Conservation (phyloP, 2,329 filamentous ascomycete genomes). For the Claviceps paspali region DNA sequence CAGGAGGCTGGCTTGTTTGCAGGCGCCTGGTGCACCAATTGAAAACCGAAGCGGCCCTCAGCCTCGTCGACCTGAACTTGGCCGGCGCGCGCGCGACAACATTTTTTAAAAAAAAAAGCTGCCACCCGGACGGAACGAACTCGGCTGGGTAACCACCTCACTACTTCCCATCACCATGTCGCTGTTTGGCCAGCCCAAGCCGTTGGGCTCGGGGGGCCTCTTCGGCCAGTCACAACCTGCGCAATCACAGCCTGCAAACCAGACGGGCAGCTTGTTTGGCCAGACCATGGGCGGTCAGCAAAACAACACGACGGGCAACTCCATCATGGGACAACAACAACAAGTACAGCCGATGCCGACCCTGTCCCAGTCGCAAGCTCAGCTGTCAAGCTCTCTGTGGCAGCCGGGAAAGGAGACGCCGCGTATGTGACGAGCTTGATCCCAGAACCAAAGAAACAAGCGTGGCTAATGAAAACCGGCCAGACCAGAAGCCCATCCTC, state of each 20-base stretch:
- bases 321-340: conserved; percentile 19
- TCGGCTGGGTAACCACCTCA: too few relatives aligned
- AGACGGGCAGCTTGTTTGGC: conserved; percentile 15
- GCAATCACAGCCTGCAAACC: conserved; percentile 15
- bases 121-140: not conserved
- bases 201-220: conserved; percentile 16
- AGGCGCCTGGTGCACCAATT: not conserved
- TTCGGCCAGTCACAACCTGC: conserved; percentile 24
- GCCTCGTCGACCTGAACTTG: not conserved
- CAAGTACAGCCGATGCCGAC: conserved; percentile 27
- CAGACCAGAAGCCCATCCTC: conserved; percentile 54
- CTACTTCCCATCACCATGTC: conserved; percentile 13
- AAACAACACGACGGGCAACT: conserved; percentile 15
- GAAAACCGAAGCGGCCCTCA: not conserved
- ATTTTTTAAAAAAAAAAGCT: conserved; percentile 4
- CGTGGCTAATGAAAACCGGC: not conserved
- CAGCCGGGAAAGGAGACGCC: conserved; percentile 34
- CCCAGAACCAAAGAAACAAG: too few relatives aligned
- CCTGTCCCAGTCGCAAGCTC: conserved; percentile 29
- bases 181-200: conserved; percentile 26
- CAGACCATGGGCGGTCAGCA: conserved; percentile 23
- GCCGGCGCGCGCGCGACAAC: conserved; percentile 3
- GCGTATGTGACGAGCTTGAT: conserved; percentile 21
- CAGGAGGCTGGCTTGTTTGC: conserved; percentile 17
- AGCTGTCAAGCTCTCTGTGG: conserved; percentile 36